Evolutionary conservation across 768 basidiomycete species (phyloP).

Genomic region (Chalciporus chontae): DNA sequence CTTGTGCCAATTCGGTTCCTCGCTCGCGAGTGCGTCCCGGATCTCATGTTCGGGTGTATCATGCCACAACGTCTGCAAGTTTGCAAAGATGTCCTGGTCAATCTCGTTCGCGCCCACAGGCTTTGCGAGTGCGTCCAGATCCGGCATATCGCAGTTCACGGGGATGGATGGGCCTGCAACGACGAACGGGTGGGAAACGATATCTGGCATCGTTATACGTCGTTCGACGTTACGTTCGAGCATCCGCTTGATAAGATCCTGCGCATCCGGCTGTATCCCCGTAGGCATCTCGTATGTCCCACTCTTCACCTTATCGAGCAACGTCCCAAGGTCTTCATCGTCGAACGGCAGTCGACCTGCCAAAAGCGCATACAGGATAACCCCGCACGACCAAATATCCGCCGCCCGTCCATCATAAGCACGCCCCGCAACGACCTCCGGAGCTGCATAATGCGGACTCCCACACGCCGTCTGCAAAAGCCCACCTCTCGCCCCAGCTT

Average conservation of each 20-base stretch:
- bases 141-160: constrained; percentile 44
- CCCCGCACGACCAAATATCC: constrained; percentile 96
- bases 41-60: constrained; percentile 74
- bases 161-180: constrained; percentile 48
- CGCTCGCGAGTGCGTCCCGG: constrained; percentile 58
- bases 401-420: constrained; percentile 84
- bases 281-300: constrained; percentile 73
- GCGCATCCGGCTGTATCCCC: constrained; percentile 64
- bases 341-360: constrained; percentile 90
- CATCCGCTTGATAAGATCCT: constrained; percentile 79
- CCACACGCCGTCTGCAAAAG: constrained; percentile 85
- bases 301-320: constrained; percentile 78
- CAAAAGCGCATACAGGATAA: constrained; percentile 88
- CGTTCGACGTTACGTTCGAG: constrained; percentile 67
- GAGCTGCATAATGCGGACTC: constrained; percentile 92
- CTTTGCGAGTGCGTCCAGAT: constrained; percentile 62
- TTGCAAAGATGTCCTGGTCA: constrained; percentile 86
- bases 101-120: constrained; percentile 67
- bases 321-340: constrained; percentile 71
- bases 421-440: constrained; percentile 82
- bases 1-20: constrained; percentile 88
- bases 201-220: constrained; percentile 81
- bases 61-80: constrained; percentile 90
- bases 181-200: constrained; percentile 79
- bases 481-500: constrained; percentile 52